A percentile compares a stretch with the other conserved stretches of the same genome.
Conservation (phyloP, 352 stramenopile genomes). For the Globisporangium lucens region DNA sequence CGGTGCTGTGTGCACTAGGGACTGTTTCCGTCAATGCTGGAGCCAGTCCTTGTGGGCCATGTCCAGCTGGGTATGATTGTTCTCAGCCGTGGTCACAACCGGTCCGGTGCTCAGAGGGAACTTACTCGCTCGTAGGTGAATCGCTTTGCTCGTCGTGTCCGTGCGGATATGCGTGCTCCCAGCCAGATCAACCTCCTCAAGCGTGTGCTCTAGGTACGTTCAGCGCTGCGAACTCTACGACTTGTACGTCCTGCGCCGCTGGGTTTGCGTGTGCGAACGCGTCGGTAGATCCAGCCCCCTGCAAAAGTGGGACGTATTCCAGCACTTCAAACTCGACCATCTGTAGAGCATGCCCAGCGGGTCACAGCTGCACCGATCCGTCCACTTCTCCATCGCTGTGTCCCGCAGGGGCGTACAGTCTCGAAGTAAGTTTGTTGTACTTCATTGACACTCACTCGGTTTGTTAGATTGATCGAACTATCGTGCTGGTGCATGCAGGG, state of each 20-base stretch:
- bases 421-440: constrained; percentile 24
- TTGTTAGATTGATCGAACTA: background rate
- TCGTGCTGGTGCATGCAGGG: constrained; percentile 15
- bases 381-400: constrained; percentile 37
- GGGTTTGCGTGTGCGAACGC: constrained; percentile 44
- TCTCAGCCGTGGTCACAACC: background rate
- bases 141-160: constrained; percentile 31
- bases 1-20: constrained; percentile 29
- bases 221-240: constrained; percentile 18
- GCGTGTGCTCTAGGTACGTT: constrained; percentile 17
- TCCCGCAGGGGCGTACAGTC: constrained; percentile 41
- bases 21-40: constrained; percentile 29
- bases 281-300: background rate
- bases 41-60: constrained; percentile 34
- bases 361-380: constrained; percentile 51
- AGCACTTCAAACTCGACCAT: constrained; percentile 8
- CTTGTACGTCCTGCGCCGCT: constrained; percentile 34
- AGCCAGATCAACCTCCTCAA: constrained; percentile 8
- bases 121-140: constrained; percentile 18
- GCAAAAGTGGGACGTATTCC: constrained; percentile 2
- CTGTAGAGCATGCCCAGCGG: constrained; percentile 44
- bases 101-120: constrained; percentile 17
- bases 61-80: constrained; percentile 53
- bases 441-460: background rate
- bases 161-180: constrained; percentile 28